Percentiles rank a stretch among this genome's conserved stretches.
phyloP scores from a whole-genome alignment of 2,329 filamentous ascomycete genomes.

The Claviceps fusiformis region DNA sequence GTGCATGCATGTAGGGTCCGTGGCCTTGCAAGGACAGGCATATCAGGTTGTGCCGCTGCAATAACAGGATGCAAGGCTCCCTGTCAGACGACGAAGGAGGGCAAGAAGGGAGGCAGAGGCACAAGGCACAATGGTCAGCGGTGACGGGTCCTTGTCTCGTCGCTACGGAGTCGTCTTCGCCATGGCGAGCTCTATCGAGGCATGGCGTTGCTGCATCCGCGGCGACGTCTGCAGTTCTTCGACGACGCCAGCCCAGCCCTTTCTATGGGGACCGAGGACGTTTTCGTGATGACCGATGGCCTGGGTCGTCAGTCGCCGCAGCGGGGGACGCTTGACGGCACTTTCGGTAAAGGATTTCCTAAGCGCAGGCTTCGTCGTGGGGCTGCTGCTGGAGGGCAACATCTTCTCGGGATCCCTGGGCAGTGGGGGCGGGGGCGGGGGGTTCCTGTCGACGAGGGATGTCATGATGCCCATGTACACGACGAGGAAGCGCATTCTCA shows the following conservation, averaged over 20 bases:
- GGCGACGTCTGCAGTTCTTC: constrained; percentile 49
- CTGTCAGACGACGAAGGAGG: background rate
- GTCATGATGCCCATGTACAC: constrained; percentile 48
- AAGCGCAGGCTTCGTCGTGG: constrained; percentile 20
- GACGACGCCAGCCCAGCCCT: constrained; percentile 50
- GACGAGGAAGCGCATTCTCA: constrained; percentile 52
- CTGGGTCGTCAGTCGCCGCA: constrained; percentile 40
- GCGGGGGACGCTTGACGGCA: constrained; percentile 31
- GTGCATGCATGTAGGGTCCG: background rate
- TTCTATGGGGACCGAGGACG: constrained; percentile 31
- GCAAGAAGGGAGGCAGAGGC: background rate
- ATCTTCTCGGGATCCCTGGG: constrained; percentile 22
- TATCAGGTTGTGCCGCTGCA: background rate
- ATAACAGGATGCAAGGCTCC: too few relatives aligned
- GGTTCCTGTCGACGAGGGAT: constrained; percentile 21
- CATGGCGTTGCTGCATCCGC: constrained; percentile 45
- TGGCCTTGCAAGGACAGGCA: background rate
- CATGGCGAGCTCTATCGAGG: constrained; percentile 48
- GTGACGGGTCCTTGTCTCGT: background rate
- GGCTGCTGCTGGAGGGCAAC: constrained; percentile 13
- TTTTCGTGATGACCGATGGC: constrained; percentile 39
- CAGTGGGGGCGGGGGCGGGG: constrained; percentile 16
- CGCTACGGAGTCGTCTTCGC: constrained; percentile 15
- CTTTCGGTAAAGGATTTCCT: constrained; percentile 30
- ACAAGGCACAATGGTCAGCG: background rate